Conservation (phyloP, 441 rosid species). For the Caryocar brasiliense region DNA sequence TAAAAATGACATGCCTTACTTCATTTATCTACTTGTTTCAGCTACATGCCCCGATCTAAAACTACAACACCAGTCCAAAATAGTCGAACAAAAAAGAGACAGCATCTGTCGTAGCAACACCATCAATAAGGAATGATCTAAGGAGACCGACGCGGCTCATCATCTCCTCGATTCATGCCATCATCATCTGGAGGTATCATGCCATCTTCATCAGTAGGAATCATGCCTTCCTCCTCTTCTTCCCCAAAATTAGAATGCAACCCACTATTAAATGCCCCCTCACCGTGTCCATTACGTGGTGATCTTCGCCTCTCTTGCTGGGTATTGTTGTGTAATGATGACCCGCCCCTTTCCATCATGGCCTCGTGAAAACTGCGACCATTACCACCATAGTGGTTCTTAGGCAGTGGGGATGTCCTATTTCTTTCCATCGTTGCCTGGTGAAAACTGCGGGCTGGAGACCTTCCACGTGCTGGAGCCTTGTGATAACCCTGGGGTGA, state of each 20-base stretch:
- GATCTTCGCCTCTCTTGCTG: conserved; percentile 4
- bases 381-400: neutral
- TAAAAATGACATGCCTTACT: conserved; percentile 1
- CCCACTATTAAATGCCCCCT: conserved; percentile 3
- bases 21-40: neutral
- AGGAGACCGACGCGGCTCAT: neutral
- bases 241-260: conserved; percentile 3
- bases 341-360: neutral
- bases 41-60: neutral
- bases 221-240: conserved; percentile 37
- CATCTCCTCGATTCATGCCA: neutral
- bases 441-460: conserved; percentile 66
- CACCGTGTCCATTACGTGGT: neutral
- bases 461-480: too few relatives aligned
- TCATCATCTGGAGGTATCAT: neutral
- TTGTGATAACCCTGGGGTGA: conserved; percentile 16
- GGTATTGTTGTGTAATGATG: neutral
- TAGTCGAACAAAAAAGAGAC: too few relatives aligned
- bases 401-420: neutral
- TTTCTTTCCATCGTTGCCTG: conserved; percentile 56
- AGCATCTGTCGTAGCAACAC: neutral
- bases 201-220: conserved; percentile 17
- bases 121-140: neutral
- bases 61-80: neutral
- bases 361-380: conserved; percentile 10